These are phyloP conservation scores for Echinochloa phyllopogon DNA, from an alignment of 176 grass and related monocot genomes.

Conservation along the genomic window DNA sequence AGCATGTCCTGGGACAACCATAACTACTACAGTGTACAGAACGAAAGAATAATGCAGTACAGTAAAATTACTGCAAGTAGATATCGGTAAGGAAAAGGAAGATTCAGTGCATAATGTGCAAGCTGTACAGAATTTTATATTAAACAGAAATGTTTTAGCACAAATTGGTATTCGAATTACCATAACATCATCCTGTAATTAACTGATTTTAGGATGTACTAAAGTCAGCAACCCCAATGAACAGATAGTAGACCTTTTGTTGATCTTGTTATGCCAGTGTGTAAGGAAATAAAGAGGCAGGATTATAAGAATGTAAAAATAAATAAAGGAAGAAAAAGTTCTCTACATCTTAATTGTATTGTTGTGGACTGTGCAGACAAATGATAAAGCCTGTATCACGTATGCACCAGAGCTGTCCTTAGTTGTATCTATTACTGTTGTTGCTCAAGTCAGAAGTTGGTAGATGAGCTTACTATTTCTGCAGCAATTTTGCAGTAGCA, in stretches of 20 bases:
- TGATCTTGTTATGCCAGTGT: not conserved
- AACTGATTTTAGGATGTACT: not conserved
- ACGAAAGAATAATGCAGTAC: constrained; percentile 21
- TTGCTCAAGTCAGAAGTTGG: constrained; percentile 25
- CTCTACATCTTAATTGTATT: not conserved
- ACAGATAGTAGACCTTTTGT: not conserved
- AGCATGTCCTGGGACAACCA: constrained; percentile 32
- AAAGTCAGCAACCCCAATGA: not conserved
- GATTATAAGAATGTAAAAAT: not conserved
- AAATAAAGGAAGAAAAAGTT: not conserved
- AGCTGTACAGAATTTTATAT: not conserved
- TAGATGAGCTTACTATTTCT: constrained; percentile 20
- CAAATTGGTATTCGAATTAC: not conserved
- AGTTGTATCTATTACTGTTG: not conserved
- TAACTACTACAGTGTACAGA: not conserved
- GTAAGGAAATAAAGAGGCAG: not conserved
- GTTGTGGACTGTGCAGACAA: not conserved
- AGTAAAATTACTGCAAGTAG: not conserved
- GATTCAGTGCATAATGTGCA: not conserved
- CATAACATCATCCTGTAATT: not conserved
- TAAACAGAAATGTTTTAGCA: not conserved
- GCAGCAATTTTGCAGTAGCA: constrained; percentile 15
- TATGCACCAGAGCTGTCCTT: constrained; percentile 1
- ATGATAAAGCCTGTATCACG: not conserved
- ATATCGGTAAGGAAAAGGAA: constrained; percentile 1